Conservation (phyloP, 2,329 filamentous ascomycete genomes). For the Fusarium sp. region DNA sequence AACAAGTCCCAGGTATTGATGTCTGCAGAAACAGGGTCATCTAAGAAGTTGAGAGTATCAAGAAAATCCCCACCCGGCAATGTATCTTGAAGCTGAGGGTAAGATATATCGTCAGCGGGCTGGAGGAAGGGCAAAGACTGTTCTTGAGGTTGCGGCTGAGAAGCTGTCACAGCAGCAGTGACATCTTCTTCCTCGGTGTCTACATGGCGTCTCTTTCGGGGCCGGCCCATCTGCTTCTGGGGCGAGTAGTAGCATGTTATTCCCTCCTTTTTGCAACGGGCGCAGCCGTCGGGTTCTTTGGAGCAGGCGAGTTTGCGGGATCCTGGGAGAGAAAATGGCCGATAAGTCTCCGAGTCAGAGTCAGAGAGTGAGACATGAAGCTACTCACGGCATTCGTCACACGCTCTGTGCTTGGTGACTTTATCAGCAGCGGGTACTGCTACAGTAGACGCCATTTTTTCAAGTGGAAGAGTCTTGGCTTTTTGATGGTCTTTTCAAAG, state of each 20-base stretch:
- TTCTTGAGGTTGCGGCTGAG: constrained; percentile 6
- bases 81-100: constrained; percentile 16
- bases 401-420: constrained; percentile 67
- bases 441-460: constrained; percentile 39
- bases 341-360: constrained; percentile 46
- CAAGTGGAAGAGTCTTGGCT: neutral
- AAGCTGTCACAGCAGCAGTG: neutral
- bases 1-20: constrained; percentile 55
- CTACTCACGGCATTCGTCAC: constrained; percentile 74
- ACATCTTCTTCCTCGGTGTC: constrained; percentile 50
- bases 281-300: constrained; percentile 70
- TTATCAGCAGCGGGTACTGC: constrained; percentile 18
- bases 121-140: constrained; percentile 6
- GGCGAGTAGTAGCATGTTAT: constrained; percentile 70
- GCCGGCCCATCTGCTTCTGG: constrained; percentile 75
- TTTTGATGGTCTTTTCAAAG: neutral
- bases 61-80: constrained; percentile 39
- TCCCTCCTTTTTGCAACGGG: constrained; percentile 67
- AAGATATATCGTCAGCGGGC: constrained; percentile 1
- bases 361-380: constrained; percentile 5
- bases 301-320: constrained; percentile 72
- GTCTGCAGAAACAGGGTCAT: constrained; percentile 43
- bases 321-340: constrained; percentile 54
- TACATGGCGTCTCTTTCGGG: constrained; percentile 64
- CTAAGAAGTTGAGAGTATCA: constrained; percentile 52